A percentile compares a stretch with the other conserved stretches of the same genome.
phyloP scores from a whole-genome alignment of 2,329 filamentous ascomycete genomes.

The Penicillium sp. region DNA sequence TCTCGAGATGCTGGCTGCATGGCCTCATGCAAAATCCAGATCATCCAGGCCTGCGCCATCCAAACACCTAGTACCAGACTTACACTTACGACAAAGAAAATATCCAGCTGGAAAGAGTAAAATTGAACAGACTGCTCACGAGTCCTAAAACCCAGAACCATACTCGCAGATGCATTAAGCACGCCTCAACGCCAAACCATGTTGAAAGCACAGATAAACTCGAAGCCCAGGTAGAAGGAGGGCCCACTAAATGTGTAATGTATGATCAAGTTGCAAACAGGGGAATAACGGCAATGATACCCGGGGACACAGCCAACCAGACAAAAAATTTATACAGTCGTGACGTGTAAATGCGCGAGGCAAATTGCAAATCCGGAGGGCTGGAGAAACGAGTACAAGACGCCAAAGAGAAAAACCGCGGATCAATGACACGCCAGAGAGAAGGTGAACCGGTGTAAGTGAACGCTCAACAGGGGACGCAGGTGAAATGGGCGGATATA shows the following conservation, averaged over 20 bases:
- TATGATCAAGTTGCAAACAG: constrained; percentile 12
- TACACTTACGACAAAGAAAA: not conserved
- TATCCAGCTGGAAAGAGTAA: not conserved
- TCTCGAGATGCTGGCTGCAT: too few species aligned
- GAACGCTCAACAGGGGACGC: constrained; percentile 10
- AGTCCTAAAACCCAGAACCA: not conserved
- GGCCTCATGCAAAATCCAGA: not conserved
- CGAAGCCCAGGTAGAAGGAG: constrained; percentile 1
- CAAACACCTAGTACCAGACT: not conserved
- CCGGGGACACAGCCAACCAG: constrained; percentile 1
- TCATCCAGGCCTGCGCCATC: not conserved
- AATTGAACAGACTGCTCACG: not conserved
- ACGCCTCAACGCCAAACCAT: constrained; percentile 17
- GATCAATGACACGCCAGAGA: not conserved
- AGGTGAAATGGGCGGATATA: not conserved
- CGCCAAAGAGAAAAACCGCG: not conserved
- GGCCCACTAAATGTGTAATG: constrained; percentile 17
- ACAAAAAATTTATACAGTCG: constrained; percentile 23
- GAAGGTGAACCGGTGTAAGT: not conserved
- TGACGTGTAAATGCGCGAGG: constrained; percentile 20
- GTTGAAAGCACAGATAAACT: constrained; percentile 4
- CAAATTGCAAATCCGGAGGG: constrained; percentile 8
- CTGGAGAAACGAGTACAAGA: not conserved
- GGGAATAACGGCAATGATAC: constrained; percentile 16
- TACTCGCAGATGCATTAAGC: constrained; percentile 6